These are phyloP conservation scores for Globisporangium apiculatum DNA, from an alignment of 352 stramenopile species.

Conservation along the genomic window DNA sequence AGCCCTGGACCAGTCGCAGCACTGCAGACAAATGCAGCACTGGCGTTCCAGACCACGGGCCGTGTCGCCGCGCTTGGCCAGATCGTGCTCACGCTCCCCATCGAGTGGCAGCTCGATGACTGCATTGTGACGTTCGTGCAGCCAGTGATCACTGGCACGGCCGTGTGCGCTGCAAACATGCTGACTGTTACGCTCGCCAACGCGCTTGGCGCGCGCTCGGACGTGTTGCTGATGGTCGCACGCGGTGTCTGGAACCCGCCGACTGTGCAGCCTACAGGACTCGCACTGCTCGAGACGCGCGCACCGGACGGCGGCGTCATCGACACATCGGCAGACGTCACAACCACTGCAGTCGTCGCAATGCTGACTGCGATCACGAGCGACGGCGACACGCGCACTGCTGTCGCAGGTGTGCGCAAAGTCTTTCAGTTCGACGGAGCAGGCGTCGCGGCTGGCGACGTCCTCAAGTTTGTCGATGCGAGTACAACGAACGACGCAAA, in stretches of 20 bases:
- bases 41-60: slow-evolving; percentile 35
- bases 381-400: slow-evolving; percentile 34
- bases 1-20: slow-evolving; percentile 45
- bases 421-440: slow-evolving; percentile 40
- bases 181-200: slow-evolving; percentile 32
- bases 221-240: slow-evolving; percentile 28
- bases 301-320: slow-evolving; percentile 40
- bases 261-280: slow-evolving; percentile 22
- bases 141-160: slow-evolving; percentile 20
- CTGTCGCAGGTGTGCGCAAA: slow-evolving; percentile 42
- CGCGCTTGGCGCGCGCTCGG: slow-evolving; percentile 24
- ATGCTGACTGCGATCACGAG: slow-evolving; percentile 31
- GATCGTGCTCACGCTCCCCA: slow-evolving; percentile 33
- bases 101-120: slow-evolving; percentile 30
- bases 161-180: slow-evolving; percentile 24
- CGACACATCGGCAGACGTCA: slow-evolving; percentile 31
- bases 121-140: slow-evolving; percentile 29
- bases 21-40: slow-evolving; percentile 28
- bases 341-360: slow-evolving; percentile 4
- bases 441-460: slow-evolving; percentile 25
- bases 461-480: slow-evolving; percentile 58
- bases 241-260: slow-evolving; percentile 36
- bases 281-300: slow-evolving; percentile 18
- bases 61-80: slow-evolving; percentile 23
- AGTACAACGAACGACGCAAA: slow-evolving; percentile 50